Percentiles rank a stretch among this genome's conserved stretches.
phyloP scores from a whole-genome alignment of 176 grass and related monocot species.

The Rhynchospora tenuis region DNA sequence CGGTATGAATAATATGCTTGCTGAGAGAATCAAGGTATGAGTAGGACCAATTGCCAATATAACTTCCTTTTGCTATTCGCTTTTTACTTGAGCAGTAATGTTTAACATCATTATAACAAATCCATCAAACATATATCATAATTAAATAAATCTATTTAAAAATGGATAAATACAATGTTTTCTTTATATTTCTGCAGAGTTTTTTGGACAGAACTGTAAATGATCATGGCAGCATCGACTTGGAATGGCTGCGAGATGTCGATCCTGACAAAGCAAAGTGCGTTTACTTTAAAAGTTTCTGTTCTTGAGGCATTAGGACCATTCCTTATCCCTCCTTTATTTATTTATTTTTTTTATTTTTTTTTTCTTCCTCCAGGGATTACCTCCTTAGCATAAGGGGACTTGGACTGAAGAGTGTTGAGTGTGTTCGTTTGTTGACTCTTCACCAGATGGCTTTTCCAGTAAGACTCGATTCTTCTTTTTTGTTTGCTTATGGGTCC shows the following conservation, averaged over 20 bases:
- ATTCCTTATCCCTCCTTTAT: conserved; percentile 19
- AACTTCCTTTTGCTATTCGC: not conserved
- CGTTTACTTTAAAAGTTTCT: conserved; percentile 21
- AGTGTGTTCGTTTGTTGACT: conserved; percentile 78
- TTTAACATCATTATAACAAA: not conserved
- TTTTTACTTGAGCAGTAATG: not conserved
- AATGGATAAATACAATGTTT: not conserved
- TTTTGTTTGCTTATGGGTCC: conserved; percentile 7
- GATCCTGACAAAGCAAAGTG: conserved; percentile 84
- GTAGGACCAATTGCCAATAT: not conserved
- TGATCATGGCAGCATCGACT: conserved; percentile 69
- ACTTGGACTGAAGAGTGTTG: conserved; percentile 83
- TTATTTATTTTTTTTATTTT: too few relatives aligned
- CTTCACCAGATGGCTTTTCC: conserved; percentile 90
- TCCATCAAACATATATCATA: not conserved
- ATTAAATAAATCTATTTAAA: not conserved
- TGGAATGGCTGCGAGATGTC: conserved; percentile 77
- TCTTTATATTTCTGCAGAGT: conserved; percentile 34
- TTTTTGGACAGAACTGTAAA: conserved; percentile 61
- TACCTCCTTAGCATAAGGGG: conserved; percentile 85
- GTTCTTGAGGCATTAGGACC: not conserved
- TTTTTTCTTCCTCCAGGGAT: conserved; percentile 47
- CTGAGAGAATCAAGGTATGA: conserved; percentile 72
- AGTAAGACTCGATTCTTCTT: conserved; percentile 28
- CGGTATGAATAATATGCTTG: conserved; percentile 91